These are phyloP conservation scores for Diutina rugosa DNA, from an alignment of 1,139 yeast species.

Conservation along the genomic window DNA sequence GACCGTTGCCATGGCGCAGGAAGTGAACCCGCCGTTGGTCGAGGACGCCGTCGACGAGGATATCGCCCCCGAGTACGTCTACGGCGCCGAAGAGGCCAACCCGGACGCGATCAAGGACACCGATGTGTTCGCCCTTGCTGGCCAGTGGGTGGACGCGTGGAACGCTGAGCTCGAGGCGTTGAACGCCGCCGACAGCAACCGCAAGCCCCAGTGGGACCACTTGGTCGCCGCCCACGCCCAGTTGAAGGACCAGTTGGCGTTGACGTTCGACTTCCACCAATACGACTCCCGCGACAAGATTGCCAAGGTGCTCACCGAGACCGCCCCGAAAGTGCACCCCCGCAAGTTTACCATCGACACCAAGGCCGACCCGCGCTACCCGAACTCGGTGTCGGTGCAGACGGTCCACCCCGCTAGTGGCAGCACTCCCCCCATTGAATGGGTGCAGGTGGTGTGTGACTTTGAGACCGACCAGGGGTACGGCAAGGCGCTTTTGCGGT, in stretches of 20 bases:
- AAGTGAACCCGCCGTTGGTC: slow-evolving; percentile 14
- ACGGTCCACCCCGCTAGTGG: slow-evolving; percentile 14
- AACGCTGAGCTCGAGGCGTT: slow-evolving; percentile 9
- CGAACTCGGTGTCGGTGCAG: slow-evolving; percentile 12
- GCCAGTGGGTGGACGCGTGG: slow-evolving; percentile 15
- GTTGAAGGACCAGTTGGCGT: slow-evolving; percentile 23
- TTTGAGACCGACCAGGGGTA: slow-evolving; percentile 17
- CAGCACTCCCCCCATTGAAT: slow-evolving; percentile 14
- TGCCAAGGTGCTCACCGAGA: slow-evolving; percentile 5
- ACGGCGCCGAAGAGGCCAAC: slow-evolving; percentile 12
- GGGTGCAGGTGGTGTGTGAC: slow-evolving; percentile 19
- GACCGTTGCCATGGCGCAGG: slow-evolving; percentile 8
- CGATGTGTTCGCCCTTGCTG: slow-evolving; percentile 11
- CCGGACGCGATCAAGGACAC: slow-evolving; percentile 12
- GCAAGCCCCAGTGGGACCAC: slow-evolving; percentile 6
- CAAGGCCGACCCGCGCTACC: slow-evolving; percentile 14
- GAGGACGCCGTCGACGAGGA: slow-evolving; percentile 13
- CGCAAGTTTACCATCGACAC: slow-evolving; percentile 13
- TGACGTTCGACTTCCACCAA: slow-evolving; percentile 18
- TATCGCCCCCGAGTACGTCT: slow-evolving; percentile 15
- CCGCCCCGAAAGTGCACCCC: slow-evolving; percentile 10
- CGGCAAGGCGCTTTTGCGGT: slow-evolving; percentile 19
- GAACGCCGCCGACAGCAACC: slow-evolving; percentile 2
- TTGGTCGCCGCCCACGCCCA: slow-evolving; percentile 14
- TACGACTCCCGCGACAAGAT: slow-evolving; percentile 16